These are phyloP conservation scores for Camellia oleifera DNA, from an alignment of 179 eudicot genomes.

Conservation along the genomic window DNA sequence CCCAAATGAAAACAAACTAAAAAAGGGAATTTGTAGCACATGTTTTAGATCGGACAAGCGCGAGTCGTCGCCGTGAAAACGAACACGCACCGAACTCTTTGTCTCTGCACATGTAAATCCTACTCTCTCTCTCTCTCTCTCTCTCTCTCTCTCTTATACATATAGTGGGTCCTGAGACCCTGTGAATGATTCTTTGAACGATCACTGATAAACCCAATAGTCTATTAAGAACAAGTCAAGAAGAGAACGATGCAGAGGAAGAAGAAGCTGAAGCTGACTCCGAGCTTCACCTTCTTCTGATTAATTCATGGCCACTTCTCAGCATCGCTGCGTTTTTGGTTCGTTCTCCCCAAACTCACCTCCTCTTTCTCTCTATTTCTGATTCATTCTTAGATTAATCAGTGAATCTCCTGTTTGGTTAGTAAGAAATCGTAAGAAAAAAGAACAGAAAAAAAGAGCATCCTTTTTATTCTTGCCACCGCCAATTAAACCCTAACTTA, in stretches of 20 bases:
- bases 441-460: neutral
- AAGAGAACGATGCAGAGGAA: conserved; percentile 15
- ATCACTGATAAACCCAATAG: neutral
- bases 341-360: neutral
- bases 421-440: neutral
- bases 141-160: no score
- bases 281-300: conserved; percentile 22
- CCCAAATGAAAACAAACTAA: no score
- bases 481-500: neutral
- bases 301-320: conserved; percentile 65
- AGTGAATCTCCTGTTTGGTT: neutral
- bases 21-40: no score
- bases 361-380: neutral
- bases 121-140: no score
- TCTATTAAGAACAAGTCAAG: neutral
- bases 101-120: no score
- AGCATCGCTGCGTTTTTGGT: conserved; percentile 93
- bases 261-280: conserved; percentile 31
- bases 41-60: no score
- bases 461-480: neutral
- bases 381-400: no score
- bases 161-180: no score
- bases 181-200: neutral
- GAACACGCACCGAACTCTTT: no score
- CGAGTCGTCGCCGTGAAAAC: no score